These are phyloP conservation scores for Scheffersomyces lignicola DNA, from an alignment of 1,139 yeast species.

Conservation along the genomic window DNA sequence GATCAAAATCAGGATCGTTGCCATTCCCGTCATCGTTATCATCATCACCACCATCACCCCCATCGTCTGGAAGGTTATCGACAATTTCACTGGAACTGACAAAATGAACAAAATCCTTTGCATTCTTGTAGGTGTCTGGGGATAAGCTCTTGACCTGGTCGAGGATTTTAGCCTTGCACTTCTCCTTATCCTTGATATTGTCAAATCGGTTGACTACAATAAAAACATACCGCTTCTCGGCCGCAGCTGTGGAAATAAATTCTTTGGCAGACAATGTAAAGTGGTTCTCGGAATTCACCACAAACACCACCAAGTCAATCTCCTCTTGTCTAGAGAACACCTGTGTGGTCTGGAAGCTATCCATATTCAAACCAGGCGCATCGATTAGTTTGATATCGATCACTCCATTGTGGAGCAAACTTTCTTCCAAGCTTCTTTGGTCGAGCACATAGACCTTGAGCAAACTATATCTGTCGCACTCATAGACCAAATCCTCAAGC, in stretches of 20 bases:
- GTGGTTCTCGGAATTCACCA: slow-evolving; percentile 94
- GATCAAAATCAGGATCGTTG: slow-evolving; percentile 69
- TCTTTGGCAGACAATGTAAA: slow-evolving; percentile 93
- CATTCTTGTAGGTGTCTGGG: slow-evolving; percentile 87
- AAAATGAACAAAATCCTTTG: slow-evolving; percentile 91
- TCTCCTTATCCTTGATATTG: slow-evolving; percentile 72
- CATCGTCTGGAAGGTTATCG: slow-evolving; percentile 29
- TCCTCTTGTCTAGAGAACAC: slow-evolving; percentile 96
- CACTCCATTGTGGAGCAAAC: slow-evolving; percentile 83
- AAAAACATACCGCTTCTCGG: slow-evolving; percentile 87
- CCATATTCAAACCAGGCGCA: slow-evolving; percentile 96
- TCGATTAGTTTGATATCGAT: slow-evolving; percentile 92
- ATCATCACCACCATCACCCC: slow-evolving; percentile 30
- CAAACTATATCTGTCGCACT: slow-evolving; percentile 68
- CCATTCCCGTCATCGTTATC: slow-evolving; percentile 16
- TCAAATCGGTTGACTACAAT: slow-evolving; percentile 94
- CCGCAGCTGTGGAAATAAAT: slow-evolving; percentile 86
- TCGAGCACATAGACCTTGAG: slow-evolving; percentile 84
- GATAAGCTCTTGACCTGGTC: slow-evolving; percentile 86
- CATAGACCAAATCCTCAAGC: slow-evolving; percentile 70
- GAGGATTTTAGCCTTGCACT: slow-evolving; percentile 73
- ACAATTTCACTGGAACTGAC: slow-evolving; percentile 62
- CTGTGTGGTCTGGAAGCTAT: slow-evolving; percentile 91
- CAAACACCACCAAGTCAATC: slow-evolving; percentile 93
- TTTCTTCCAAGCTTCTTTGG: slow-evolving; percentile 63